Percentiles rank a stretch among this genome's conserved stretches.
Conservation (phyloP, 2,329 filamentous ascomycete species). For the Trichoderma sp. region DNA sequence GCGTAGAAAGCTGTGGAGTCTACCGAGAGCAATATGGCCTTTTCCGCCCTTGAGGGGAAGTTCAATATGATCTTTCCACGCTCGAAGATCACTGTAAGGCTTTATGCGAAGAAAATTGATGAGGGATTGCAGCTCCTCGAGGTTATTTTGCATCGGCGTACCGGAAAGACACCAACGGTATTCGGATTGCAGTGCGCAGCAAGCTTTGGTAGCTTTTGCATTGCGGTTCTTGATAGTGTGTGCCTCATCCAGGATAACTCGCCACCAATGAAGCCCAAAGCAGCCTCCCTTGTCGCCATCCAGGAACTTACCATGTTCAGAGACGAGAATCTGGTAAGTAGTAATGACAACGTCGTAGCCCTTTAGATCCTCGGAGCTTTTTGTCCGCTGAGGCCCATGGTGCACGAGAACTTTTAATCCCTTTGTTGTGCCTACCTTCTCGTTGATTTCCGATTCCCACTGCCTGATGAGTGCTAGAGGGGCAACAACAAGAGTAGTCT, state of each 20-base stretch:
- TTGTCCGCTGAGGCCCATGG: constrained; percentile 84
- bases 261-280: constrained; percentile 93
- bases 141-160: constrained; percentile 97
- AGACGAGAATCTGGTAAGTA: constrained; percentile 93
- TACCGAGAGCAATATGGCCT: constrained; percentile 84
- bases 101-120: constrained; percentile 91
- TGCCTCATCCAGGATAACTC: constrained; percentile 92
- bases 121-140: constrained; percentile 92
- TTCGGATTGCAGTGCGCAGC: constrained; percentile 79
- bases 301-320: constrained; percentile 76
- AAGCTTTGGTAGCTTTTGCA: constrained; percentile 91
- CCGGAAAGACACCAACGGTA: constrained; percentile 97
- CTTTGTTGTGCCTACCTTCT: constrained; percentile 73
- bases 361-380: constrained; percentile 74
- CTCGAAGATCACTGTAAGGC: constrained; percentile 81
- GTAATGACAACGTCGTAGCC: constrained; percentile 95
- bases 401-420: constrained; percentile 83
- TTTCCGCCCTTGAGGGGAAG: constrained; percentile 86
- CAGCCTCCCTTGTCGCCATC: constrained; percentile 74
- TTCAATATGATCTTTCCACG: constrained; percentile 93
- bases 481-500: constrained; percentile 87
- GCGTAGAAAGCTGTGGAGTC: constrained; percentile 81
- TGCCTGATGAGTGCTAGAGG: constrained; percentile 93
- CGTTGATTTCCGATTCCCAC: constrained; percentile 92
- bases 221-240: constrained; percentile 99